Base-by-base conservation (phyloP, 441 rosid genomes). In the Populus trichocarpa region DNA sequence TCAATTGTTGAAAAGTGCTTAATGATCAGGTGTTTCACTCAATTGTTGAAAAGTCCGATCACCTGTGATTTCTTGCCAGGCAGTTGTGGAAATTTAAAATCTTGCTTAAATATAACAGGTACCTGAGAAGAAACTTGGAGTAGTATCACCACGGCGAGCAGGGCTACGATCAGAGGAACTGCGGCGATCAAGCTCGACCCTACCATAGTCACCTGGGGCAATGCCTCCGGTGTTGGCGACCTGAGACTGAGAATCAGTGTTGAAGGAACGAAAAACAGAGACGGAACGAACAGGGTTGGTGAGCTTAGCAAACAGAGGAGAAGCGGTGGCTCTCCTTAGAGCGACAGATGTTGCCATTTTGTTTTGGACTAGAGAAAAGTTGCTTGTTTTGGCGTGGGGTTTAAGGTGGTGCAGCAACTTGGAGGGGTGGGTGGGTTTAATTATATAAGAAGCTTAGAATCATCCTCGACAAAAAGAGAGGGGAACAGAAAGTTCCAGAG, bases 191-290 rank as follows among this genome's bases (percentile, higher is more conserved):
- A 50, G 50, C 16, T 73, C 69, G 35, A 42, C 69, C 32, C 69
- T 70, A 28, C 65, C 50, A 3, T 2, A 59, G 32, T 81, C 84
- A 30, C 32, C 32, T 30, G 42, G 42, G 42, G 42, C 9, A 38
- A 7, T 38, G 42, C 12, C 42, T 6, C 53, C 75, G 13, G 50
- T 1, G 63, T 71, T 75, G 35, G 79, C n/a, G 69, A 84, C 53
- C 30, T 69, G 82, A 28, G 88, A 23, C 28, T 57, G 82, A 33
- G 42, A 38, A 10, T 38, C 32, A 28, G 90, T 71, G 82, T 72
- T 82, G 81, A 86, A 85, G 67, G 83, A 82, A 68, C 86, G 88
- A 18, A 72, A 64, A 1, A 11, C 59, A n/a, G 78, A 36, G 5
- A 73, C 74, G 1, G 83, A 64, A 59, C 42, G 42, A 10, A 8